Conservation (phyloP, 2,329 filamentous ascomycete species). For the Lachnellula subtilissima region DNA sequence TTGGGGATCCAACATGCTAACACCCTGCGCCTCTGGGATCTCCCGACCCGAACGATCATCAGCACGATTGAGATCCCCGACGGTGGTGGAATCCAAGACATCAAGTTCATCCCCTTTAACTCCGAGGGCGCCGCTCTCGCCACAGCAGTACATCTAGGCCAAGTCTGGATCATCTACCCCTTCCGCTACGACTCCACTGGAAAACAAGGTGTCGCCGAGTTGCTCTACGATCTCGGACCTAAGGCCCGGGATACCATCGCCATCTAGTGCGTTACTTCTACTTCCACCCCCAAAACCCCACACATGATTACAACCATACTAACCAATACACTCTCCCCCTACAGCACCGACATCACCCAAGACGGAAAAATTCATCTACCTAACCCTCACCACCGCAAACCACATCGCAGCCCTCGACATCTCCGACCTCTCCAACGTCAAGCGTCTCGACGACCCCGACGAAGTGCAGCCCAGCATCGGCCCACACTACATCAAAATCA, state of each 20-base stretch:
- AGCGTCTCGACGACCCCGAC: constrained; percentile 56
- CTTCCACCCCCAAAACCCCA: background rate
- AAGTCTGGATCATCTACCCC: constrained; percentile 63
- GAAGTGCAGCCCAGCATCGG: constrained; percentile 55
- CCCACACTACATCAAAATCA: constrained; percentile 60
- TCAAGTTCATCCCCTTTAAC: constrained; percentile 62
- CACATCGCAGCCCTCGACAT: constrained; percentile 60
- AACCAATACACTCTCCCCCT: background rate
- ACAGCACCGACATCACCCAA: constrained; percentile 50
- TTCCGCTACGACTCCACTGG: constrained; percentile 50
- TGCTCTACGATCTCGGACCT: constrained; percentile 53
- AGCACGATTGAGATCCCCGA: constrained; percentile 57
- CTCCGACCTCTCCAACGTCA: constrained; percentile 53
- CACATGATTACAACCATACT: background rate
- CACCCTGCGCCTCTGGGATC: constrained; percentile 56
- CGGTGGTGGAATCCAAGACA: constrained; percentile 56
- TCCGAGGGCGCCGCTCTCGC: constrained; percentile 53
- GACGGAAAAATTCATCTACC: constrained; percentile 55
- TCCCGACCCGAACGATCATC: constrained; percentile 48
- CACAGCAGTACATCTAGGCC: constrained; percentile 53
- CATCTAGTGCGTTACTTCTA: constrained; percentile 43
- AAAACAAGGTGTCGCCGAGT: constrained; percentile 52
- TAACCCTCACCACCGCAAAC: constrained; percentile 57
- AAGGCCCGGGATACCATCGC: constrained; percentile 52
- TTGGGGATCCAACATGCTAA: constrained; percentile 49